Evolutionary conservation across 2,329 filamentous ascomycete genomes (phyloP), one percentile per base, ranked within the genome.

Genomic region (Cryphonectria nitschkei): DNA sequence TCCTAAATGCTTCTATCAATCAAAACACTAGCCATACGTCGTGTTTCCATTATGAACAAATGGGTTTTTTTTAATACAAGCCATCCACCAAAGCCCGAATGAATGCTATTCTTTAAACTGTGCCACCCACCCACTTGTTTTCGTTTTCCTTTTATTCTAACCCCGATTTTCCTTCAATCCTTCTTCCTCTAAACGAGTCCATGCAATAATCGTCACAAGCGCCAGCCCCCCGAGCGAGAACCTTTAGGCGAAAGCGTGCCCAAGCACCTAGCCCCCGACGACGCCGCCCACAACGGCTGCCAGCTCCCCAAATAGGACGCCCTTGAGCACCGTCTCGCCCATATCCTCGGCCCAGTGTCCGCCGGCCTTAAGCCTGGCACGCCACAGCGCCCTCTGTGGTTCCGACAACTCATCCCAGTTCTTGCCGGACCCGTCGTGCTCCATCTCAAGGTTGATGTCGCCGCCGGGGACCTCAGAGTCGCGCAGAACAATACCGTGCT

Each of bases 331-430:
- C 13, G 84, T 86, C 82, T 95, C 93, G 2, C 93, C 92, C 84
- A 95, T 92, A 52, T 88, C 85, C 77, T 91, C 89, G n/a, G 88
- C 88, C 93, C 93, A 97, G 74, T 94, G 88, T 0, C 93, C 93
- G 0, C 92, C 90, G 68, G 41, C 41, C 69, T 84, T 84, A 50
- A 97, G 84, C 77, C 86, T 88, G 74, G 87, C 80, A 81, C 89
- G 93, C 94, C 94, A 97, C 26, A 84, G 82, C 67, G 84, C 81
- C 78, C 88, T 88, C 79, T 95, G 88, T 68, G 87, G 81, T 16
- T 86, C 82, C 7, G 84, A 83, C 61, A 97, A 81, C 71, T 94
- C 88, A 70, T 94, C 89, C 93, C 93, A 97, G 68, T 85, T 83
- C 79, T 85, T 89, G 19, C 88, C 90, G 0, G 83, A 79, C 1